phyloP scores from a whole-genome alignment of 306 rosid species.

The Medicago lupulina region DNA sequence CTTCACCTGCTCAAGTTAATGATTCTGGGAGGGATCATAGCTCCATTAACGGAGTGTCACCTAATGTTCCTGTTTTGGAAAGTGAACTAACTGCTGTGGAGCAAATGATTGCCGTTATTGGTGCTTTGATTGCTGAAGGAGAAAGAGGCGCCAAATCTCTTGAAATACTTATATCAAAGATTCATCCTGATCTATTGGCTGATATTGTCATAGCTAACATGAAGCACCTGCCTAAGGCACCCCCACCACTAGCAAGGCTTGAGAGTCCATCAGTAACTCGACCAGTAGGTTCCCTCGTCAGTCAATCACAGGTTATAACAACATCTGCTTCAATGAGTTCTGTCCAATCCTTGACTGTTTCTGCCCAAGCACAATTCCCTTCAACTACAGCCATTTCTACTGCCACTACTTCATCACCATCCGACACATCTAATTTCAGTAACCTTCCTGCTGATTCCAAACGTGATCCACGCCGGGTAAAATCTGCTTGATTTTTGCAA shows the following conservation, averaged over 20 bases:
- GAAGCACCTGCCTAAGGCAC: conserved; percentile 87
- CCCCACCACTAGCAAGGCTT: conserved; percentile 70
- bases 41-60: conserved; percentile 63
- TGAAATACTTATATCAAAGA: conserved; percentile 84
- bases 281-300: conserved; percentile 56
- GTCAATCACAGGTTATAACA: conserved; percentile 55
- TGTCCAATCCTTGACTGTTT: conserved; percentile 63
- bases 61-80: conserved; percentile 64
- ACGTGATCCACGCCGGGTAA: conserved; percentile 97
- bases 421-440: conserved; percentile 60
- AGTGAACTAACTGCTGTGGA: conserved; percentile 82
- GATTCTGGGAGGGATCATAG: conserved; percentile 62
- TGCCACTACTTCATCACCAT: conserved; percentile 52
- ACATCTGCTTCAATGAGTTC: conserved; percentile 61
- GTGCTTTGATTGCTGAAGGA: conserved; percentile 99
- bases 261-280: conserved; percentile 63
- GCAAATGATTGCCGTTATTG: conserved; percentile 95
- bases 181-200: conserved; percentile 96
- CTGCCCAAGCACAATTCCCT: conserved; percentile 58
- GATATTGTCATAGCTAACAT: conserved; percentile 96
- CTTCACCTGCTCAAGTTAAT: conserved; percentile 61
- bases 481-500: conserved; percentile 28
- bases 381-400: conserved; percentile 46
- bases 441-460: conserved; percentile 74
- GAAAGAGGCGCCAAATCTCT: conserved; percentile 97